Conservation (phyloP, 2,329 filamentous ascomycete species). For the Talaromyces atroroseus region DNA sequence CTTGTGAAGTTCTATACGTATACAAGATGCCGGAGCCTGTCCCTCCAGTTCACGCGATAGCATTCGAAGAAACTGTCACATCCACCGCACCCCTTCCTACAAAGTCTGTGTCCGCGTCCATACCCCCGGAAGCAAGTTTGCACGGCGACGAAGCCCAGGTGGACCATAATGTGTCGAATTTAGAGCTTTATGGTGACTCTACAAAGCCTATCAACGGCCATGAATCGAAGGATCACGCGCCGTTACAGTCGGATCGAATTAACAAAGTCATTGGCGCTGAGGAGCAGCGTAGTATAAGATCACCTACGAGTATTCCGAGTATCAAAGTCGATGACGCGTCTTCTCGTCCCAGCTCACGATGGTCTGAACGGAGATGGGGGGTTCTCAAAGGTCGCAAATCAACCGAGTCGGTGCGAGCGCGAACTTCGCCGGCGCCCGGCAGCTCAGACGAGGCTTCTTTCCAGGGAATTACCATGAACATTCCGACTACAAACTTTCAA, state of each 20-base stretch:
- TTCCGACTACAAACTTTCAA: constrained; percentile 51
- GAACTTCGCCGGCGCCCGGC: constrained; percentile 29
- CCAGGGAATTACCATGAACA: constrained; percentile 49
- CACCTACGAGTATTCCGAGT: constrained; percentile 34
- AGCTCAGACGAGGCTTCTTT: constrained; percentile 32
- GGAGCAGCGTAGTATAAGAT: constrained; percentile 23
- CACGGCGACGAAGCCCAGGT: background rate
- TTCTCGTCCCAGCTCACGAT: constrained; percentile 36
- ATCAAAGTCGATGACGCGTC: constrained; percentile 35
- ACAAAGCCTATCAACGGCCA: constrained; percentile 16
- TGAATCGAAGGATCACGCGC: background rate
- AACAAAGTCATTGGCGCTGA: constrained; percentile 15
- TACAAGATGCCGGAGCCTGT: constrained; percentile 23
- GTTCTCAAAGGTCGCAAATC: constrained; percentile 30
- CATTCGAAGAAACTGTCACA: constrained; percentile 24
- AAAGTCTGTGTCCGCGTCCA: constrained; percentile 26
- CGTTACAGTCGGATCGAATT: background rate
- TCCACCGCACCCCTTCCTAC: constrained; percentile 20
- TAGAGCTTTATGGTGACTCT: background rate
- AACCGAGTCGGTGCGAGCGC: constrained; percentile 27
- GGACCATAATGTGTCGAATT: background rate
- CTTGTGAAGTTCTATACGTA: constrained; percentile 1
- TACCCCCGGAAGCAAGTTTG: constrained; percentile 18
- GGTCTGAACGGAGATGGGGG: constrained; percentile 41
- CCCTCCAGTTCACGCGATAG: constrained; percentile 21